Conservation (phyloP, 2,329 filamentous ascomycete genomes). For the Xylaria sp. region DNA sequence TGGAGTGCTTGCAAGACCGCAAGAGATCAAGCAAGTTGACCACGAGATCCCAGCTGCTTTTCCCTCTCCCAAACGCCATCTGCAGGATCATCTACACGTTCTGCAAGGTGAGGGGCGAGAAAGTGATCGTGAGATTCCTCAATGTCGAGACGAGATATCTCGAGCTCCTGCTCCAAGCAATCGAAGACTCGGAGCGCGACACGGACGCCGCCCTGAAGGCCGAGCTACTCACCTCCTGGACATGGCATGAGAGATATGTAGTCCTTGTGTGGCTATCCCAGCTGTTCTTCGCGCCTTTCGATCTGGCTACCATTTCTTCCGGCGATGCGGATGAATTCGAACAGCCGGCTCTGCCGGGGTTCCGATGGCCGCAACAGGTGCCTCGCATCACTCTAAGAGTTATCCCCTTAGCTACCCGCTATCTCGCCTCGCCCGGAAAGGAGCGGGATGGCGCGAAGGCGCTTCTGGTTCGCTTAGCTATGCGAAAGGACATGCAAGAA, state of each 20-base stretch:
- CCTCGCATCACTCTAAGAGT: slow-evolving; percentile 78
- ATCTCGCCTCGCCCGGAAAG: slow-evolving; percentile 81
- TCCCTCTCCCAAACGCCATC: slow-evolving; percentile 74
- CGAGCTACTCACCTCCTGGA: slow-evolving; percentile 55
- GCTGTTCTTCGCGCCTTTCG: slow-evolving; percentile 86
- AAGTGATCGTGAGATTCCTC: slow-evolving; percentile 89
- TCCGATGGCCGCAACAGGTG: slow-evolving; percentile 67
- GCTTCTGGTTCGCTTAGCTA: slow-evolving; percentile 82
- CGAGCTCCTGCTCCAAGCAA: slow-evolving; percentile 78
- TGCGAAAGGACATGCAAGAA: slow-evolving; percentile 87
- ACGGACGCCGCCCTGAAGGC: slow-evolving; percentile 22
- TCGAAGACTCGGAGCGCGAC: slow-evolving; percentile 69
- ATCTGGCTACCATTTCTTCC: slow-evolving; percentile 84
- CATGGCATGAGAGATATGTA: slow-evolving; percentile 91
- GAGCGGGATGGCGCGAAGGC: slow-evolving; percentile 89
- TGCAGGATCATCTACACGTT: slow-evolving; percentile 86
- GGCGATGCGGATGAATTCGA: slow-evolving; percentile 60
- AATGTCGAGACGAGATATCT: slow-evolving; percentile 89
- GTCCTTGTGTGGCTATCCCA: slow-evolving; percentile 89
- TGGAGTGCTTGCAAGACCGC: slow-evolving; percentile 68
- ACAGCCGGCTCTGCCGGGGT: slow-evolving; percentile 55
- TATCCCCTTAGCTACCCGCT: slow-evolving; percentile 75
- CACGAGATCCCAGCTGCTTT: slow-evolving; percentile 55
- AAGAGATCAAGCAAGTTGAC: slow-evolving; percentile 54
- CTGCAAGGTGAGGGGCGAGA: slow-evolving; percentile 93